Evolutionary conservation across 179 eudicot genomes (phyloP).

Genomic region (Gypsophila paniculata): DNA sequence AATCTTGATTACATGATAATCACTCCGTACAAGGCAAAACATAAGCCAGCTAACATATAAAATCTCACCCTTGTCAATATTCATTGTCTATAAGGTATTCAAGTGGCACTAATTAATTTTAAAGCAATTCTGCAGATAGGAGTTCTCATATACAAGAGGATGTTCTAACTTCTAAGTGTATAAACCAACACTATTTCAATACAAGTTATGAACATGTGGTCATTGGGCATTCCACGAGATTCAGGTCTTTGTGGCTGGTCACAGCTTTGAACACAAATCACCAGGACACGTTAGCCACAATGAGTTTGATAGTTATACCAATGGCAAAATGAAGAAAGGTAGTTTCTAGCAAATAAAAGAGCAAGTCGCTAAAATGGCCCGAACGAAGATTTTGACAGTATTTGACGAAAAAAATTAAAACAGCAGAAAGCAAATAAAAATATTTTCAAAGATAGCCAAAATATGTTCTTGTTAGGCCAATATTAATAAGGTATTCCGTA

Average conservation of each 20-base stretch:
- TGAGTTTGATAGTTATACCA: too few species aligned
- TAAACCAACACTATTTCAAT: constrained; percentile 4
- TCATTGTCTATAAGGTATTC: background rate
- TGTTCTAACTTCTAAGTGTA: background rate
- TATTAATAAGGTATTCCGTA: too few species aligned
- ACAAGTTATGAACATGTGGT: background rate
- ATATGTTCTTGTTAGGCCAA: background rate
- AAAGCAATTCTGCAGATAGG: too few species aligned
- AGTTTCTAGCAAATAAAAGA: too few species aligned
- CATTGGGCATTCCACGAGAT: background rate
- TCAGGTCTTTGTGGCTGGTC: background rate
- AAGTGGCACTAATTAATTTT: background rate
- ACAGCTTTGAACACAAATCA: background rate
- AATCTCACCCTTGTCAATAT: background rate
- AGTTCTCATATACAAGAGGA: background rate
- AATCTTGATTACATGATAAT: too few species aligned
- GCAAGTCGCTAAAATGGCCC: too few species aligned
- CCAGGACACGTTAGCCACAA: background rate
- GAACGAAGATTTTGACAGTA: too few species aligned
- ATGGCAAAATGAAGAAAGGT: too few species aligned
- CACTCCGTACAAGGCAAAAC: constrained; percentile 2
- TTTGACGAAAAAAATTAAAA: too few species aligned
- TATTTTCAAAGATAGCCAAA: background rate
- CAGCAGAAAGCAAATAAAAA: too few species aligned
- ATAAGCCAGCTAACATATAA: background rate